Conservation (phyloP, 2,329 filamentous ascomycete genomes). For the Coleophoma eucalyptorum region DNA sequence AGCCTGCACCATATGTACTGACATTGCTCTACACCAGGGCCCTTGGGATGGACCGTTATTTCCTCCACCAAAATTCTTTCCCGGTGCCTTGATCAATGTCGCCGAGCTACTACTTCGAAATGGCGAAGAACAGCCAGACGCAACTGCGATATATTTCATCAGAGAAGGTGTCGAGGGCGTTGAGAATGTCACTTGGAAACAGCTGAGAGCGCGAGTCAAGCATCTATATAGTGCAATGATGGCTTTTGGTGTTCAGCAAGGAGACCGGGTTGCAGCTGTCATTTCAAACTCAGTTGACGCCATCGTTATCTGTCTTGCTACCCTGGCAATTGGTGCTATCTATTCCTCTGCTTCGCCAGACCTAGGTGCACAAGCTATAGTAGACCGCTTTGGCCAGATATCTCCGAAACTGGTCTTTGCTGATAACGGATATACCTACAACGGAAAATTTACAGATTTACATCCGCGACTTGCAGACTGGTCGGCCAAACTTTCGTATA, state of each 20-base stretch:
- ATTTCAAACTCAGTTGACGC: constrained; percentile 71
- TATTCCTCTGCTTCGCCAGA: constrained; percentile 75
- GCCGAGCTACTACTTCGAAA: background rate
- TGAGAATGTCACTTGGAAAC: background rate
- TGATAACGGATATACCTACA: constrained; percentile 74
- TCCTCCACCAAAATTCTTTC: background rate
- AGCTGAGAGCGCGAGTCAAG: background rate
- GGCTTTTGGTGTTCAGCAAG: constrained; percentile 52
- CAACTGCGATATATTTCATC: background rate
- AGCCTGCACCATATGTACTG: no score
- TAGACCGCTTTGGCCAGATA: constrained; percentile 71
- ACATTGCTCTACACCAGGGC: no score
- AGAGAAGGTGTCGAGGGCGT: background rate
- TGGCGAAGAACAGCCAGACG: background rate
- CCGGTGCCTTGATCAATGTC: background rate
- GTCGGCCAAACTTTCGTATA: background rate
- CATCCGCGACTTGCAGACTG: constrained; percentile 51
- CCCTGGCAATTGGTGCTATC: constrained; percentile 64
- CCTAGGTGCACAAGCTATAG: constrained; percentile 73
- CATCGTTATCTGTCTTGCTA: constrained; percentile 59
- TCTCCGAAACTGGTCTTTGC: constrained; percentile 70
- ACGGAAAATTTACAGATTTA: constrained; percentile 68
- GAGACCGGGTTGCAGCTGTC: constrained; percentile 71
- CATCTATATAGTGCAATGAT: constrained; percentile 31
- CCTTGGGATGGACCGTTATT: no score